Percentiles rank a stretch among this genome's conserved stretches.
phyloP scores from a whole-genome alignment of 73 alveolate species.

The Stentor roeselii region DNA sequence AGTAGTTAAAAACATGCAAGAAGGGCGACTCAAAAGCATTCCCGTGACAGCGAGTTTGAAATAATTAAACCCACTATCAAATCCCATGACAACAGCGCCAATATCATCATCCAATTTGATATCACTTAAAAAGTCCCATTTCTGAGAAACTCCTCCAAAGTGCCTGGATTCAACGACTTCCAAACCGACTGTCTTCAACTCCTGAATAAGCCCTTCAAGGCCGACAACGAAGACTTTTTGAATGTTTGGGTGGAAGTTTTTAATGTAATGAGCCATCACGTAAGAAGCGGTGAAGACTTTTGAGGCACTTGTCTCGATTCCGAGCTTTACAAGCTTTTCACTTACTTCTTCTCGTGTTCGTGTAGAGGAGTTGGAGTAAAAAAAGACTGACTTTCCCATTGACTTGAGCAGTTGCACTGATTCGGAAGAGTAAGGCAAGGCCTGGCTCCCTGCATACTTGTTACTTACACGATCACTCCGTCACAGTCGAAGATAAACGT shows the following conservation, averaged over 20 bases:
- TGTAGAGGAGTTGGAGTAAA: slow-evolving; percentile 11
- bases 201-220: background rate
- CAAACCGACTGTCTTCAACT: background rate
- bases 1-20: background rate
- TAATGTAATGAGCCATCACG: slow-evolving; percentile 9
- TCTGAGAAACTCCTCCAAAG: background rate
- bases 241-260: background rate
- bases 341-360: slow-evolving; percentile 2
- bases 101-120: slow-evolving; percentile 13
- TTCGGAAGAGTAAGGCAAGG: background rate
- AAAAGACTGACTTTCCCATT: background rate
- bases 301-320: background rate
- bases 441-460: slow-evolving; percentile 10
- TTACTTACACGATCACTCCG: background rate
- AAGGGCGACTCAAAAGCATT: background rate
- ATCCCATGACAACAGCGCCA: slow-evolving; percentile 23
- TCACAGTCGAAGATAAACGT: slow-evolving; percentile 4
- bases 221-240: slow-evolving; percentile 1
- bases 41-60: slow-evolving; percentile 23
- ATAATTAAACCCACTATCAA: background rate
- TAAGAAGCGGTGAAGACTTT: slow-evolving; percentile 22
- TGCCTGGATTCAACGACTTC: background rate
- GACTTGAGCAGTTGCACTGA: background rate
- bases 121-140: slow-evolving; percentile 20
- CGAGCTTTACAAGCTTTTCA: background rate